Evolutionary conservation across 2,329 filamentous ascomycete genomes (phyloP), one percentile per base, ranked within the genome.

Genomic region (Hypoxylon sp.): DNA sequence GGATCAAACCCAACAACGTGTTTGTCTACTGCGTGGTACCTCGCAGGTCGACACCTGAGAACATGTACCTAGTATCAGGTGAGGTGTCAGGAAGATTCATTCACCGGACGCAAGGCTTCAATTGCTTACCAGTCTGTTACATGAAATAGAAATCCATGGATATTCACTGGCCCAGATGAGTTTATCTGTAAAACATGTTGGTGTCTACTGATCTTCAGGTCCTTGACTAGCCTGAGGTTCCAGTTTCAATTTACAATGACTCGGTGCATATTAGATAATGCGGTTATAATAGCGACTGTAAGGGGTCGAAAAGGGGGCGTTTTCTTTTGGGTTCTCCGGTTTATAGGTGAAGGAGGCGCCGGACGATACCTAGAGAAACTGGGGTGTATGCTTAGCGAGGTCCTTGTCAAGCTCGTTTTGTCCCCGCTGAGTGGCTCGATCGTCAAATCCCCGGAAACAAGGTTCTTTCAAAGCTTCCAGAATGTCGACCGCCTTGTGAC

Each of bases 391-490:
- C 33, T 8, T 69, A 65, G 22, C 42, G 44, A 59, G 2, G 8
- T 6, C 57, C 69, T 17, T 65, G 63, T 54, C 6, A 35, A 50
- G 51, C 37, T 64, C 31, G 60, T 57, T 57, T 61, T 55, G 64
- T 59, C 59, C 55, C 54, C 46, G 31, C 40, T 55, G 62, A 67
- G 61, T 70, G 64, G 67, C 64, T 66, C 64, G 63, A 68, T 69
- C 64, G 37, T 57, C 49, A 61, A 55, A 61, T 58, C 61, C 69
- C 67, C 61, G 56, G 67, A 67, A 59, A 64, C 58, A 61, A 62
- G 50, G 58, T 72, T 72, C 66, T 63, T 70, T 70, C 22, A 63
- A 66, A 53, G 60, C 67, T 72, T 72, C 69, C 69, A 72, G 69
- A 72, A 70, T 64, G 46, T 55, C 50, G 42, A 58, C 50, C 30